Evolutionary conservation across 768 basidiomycete genomes (phyloP), one percentile per base, ranked within the genome.

Genomic region (Amylocystis lapponica): DNA sequence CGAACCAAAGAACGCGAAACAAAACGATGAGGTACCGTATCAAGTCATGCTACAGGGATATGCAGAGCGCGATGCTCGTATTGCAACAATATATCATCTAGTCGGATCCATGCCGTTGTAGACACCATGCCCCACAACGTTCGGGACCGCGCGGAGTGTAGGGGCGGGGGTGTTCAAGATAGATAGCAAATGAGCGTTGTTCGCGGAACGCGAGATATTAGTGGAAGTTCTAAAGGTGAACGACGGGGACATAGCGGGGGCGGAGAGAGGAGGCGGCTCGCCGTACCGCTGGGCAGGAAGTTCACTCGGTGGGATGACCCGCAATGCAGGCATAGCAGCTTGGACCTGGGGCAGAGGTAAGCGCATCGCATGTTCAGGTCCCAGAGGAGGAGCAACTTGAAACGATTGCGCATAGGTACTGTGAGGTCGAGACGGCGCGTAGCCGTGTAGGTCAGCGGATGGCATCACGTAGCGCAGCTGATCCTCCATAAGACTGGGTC

Each of bases 401-500:
- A n/a, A n/a, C n/a, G n/a, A n/a, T n/a, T n/a, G n/a, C n/a, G n/a
- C n/a, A n/a, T n/a, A 46, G 21, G 49, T 27, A 16, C 12, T 27
- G 3, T 23, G 35, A 13, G 39, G 36, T 12, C 36, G 40, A 33
- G 36, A 13, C 32, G 36, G 36, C 32, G 38, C 30, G 36, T 20
- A 29, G 39, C 32, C 48, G 11, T 46, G 37, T 27, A 45, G 35
- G 10, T 45, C 44, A 14, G 33, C 17, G 14, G 43, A 23, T 8
- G 49, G 57, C 53, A 77, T 67, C 34, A 72, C 50, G 19, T 64
- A 57, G 34, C 72, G 65, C 29, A 79, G 56, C 40, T 79, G 76
- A 26, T 62, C 66, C 45, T 79, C 77, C 43, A 67, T 70, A 67
- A 81, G 68, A 49, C 70, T 79, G 43, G 67, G 65, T 37, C 69